Percentiles rank a stretch among this genome's conserved stretches.
These are phyloP conservation scores for Paramecium sexaurelia DNA, from an alignment of 73 alveolate genomes.

Conservation along the genomic window DNA sequence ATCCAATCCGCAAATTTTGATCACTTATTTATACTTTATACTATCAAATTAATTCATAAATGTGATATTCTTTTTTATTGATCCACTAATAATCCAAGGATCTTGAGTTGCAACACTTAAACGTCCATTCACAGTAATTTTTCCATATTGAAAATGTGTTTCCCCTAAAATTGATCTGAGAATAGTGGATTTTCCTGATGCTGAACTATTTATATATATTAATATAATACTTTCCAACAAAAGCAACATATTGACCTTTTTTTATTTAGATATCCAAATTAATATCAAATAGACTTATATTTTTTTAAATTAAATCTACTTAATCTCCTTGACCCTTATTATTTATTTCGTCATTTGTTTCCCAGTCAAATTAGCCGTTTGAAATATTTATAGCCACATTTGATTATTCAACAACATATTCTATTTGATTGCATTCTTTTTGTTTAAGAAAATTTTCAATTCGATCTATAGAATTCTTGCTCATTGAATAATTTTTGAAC, in stretches of 20 bases:
- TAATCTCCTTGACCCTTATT: background rate
- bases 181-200: background rate
- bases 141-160: background rate
- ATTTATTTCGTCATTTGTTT: background rate
- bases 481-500: constrained; percentile 4
- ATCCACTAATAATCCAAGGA: constrained; percentile 44
- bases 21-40: background rate
- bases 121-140: background rate
- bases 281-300: background rate
- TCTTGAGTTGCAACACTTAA: constrained; percentile 31
- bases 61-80: background rate
- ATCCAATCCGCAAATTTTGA: constrained; percentile 73
- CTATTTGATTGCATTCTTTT: background rate
- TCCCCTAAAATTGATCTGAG: background rate
- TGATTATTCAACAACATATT: background rate
- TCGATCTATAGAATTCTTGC: background rate
- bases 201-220: background rate
- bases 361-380: no score
- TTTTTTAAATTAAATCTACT: background rate
- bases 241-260: background rate
- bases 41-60: background rate
- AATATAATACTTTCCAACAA: background rate
- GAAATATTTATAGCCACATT: constrained; percentile 25
- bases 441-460: background rate
- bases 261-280: background rate